phyloP scores from a whole-genome alignment of 1,284 basidiomycete species.

The Puccinia polysora region DNA sequence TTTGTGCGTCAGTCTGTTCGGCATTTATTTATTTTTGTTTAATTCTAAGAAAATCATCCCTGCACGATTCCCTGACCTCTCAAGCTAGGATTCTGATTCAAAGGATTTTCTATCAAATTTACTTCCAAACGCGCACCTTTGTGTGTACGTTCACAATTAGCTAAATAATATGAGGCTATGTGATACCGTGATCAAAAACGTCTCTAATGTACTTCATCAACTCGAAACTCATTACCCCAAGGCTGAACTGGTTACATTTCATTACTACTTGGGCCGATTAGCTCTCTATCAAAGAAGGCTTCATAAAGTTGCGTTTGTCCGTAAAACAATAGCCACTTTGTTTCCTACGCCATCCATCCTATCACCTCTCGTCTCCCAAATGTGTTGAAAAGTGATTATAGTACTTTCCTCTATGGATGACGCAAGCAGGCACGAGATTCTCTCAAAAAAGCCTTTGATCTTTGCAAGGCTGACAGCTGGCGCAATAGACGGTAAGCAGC shows the following conservation, averaged over 20 bases:
- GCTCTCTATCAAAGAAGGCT: constrained; percentile 54
- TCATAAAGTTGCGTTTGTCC: constrained; percentile 48
- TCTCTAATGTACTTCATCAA: constrained; percentile 52
- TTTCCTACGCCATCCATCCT: too few species aligned
- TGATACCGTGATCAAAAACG: constrained; percentile 55
- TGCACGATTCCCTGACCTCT: background rate
- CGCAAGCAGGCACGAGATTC: constrained; percentile 51
- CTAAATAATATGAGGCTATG: constrained; percentile 55
- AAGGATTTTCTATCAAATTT: too few species aligned
- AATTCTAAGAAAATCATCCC: background rate
- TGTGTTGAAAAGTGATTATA: too few species aligned
- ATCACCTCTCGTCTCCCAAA: too few species aligned
- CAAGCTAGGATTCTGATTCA: constrained; percentile 8
- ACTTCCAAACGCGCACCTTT: too few species aligned
- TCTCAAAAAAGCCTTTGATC: constrained; percentile 53
- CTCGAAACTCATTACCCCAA: constrained; percentile 52
- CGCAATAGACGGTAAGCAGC: constrained; percentile 49
- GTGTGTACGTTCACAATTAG: too few species aligned
- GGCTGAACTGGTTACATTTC: constrained; percentile 53
- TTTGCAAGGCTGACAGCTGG: constrained; percentile 49
- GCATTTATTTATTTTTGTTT: background rate
- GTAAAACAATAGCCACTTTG: too few species aligned
- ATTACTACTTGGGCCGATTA: constrained; percentile 55
- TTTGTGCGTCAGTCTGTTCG: constrained; percentile 45
- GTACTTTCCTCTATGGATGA: too few species aligned